Evolutionary conservation across 2,329 filamentous ascomycete genomes (phyloP), one percentile per base, ranked within the genome.

Genomic region (Gnomoniopsis smithogilvyi): DNA sequence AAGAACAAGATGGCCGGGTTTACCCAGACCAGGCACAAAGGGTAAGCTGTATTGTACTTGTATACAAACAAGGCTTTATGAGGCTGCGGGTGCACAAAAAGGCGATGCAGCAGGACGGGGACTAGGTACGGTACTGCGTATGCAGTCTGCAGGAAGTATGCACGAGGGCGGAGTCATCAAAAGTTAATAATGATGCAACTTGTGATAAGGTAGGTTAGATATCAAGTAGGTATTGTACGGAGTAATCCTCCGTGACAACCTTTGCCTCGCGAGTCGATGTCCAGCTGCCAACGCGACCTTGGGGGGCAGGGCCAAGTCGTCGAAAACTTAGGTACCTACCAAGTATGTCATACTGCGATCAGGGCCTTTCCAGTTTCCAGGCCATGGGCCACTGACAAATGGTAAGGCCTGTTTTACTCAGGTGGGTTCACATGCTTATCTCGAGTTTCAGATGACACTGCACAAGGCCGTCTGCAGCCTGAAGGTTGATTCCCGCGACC

Each of bases 311-410:
- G n/a, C n/a, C n/a, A n/a, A n/a, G n/a, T n/a, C n/a, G n/a, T n/a
- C n/a, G n/a, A n/a, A n/a, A n/a, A n/a, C n/a, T n/a, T n/a, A n/a
- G n/a, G n/a, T n/a, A n/a, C n/a, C n/a, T n/a, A n/a, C n/a, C n/a
- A n/a, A n/a, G 22, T 11, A 51, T 56, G 48, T 56, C 47, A 51
- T 47, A 12, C n/a, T n/a, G n/a, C n/a, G n/a, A n/a, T n/a, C n/a
- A 12, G 19, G 19, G 45, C 19, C 10, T n/a, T 11, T 47, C n/a
- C n/a, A n/a, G n/a, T n/a, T 30, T 36, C 54, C 41, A 26, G 54
- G 6, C 54, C 30, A n/a, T 24, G 26, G 26, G 52, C 38, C 52
- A 49, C 55, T 54, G 55, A 58, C 59, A 51, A 58, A 59, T 61
- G 24, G 51, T 41, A 41, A 30, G 45, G 8, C 48, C 48, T 38